Percentiles rank a stretch among this genome's conserved stretches.
Evolutionary conservation across 202 grass and related monocot genomes (phyloP).

Genomic region (Carex sylvatica): DNA sequence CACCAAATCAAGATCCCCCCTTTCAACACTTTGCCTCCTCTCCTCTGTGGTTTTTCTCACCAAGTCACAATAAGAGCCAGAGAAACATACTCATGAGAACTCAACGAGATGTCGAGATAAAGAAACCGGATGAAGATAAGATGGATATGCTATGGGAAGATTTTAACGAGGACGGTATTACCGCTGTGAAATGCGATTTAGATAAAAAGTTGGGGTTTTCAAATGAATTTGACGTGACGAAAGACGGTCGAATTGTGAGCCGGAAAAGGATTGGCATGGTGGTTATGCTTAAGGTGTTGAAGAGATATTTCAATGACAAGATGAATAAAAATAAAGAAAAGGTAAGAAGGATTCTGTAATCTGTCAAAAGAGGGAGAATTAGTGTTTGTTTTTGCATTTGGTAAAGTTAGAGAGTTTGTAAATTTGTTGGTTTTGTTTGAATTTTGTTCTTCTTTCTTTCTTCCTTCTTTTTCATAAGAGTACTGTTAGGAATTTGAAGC

Average conservation of each 20-base stretch:
- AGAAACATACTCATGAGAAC: constrained; percentile 9
- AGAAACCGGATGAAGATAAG: constrained; percentile 43
- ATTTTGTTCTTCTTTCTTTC: background rate
- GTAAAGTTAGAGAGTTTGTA: constrained; percentile 9
- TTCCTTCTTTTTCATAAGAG: background rate
- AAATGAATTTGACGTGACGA: background rate
- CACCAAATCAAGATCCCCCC: constrained; percentile 21
- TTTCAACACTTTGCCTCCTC: constrained; percentile 38
- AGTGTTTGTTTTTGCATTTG: constrained; percentile 13
- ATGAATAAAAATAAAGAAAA: constrained; percentile 18
- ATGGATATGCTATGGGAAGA: constrained; percentile 83
- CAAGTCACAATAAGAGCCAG: background rate
- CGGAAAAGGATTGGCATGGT: constrained; percentile 16
- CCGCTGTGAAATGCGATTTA: constrained; percentile 7
- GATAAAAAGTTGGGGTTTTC: constrained; percentile 15
- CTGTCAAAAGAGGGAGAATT: background rate
- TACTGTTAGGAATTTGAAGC: constrained; percentile 1
- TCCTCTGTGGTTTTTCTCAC: constrained; percentile 37
- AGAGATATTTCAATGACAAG: constrained; percentile 26
- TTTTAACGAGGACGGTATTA: constrained; percentile 59
- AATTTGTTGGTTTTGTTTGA: constrained; percentile 24
- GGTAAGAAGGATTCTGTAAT: constrained; percentile 17
- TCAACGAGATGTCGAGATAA: background rate
- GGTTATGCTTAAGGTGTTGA: constrained; percentile 24
- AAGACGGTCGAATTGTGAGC: constrained; percentile 22